phyloP scores from a whole-genome alignment of 2,329 filamentous ascomycete genomes.

The Fusarium coffeatum region DNA sequence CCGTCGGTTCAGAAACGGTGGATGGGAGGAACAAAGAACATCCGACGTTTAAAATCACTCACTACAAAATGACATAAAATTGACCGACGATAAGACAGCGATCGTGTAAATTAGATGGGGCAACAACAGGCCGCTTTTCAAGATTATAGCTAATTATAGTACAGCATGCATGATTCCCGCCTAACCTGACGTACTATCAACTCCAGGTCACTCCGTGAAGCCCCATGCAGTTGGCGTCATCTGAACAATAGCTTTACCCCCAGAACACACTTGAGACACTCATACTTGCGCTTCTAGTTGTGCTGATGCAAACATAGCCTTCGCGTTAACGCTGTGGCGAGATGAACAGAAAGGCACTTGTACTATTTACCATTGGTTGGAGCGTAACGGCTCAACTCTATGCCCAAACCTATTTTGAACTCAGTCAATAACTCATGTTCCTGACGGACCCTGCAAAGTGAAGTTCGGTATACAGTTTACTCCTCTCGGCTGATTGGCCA shows the following conservation, averaged over 20 bases:
- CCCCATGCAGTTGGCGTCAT: rapidly evolving
- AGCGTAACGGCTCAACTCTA: neutral
- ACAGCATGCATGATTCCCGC: neutral
- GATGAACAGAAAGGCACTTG: neutral
- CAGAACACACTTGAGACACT: neutral
- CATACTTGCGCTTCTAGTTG: neutral
- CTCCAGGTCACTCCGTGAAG: rapidly evolving
- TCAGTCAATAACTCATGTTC: neutral
- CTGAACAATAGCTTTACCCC: neutral
- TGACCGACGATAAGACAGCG: neutral
- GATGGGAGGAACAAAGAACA: neutral
- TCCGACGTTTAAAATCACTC: neutral
- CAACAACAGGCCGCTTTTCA: neutral
- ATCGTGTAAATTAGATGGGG: too few species aligned
- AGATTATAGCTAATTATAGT: neutral
- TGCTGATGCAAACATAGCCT: neutral
- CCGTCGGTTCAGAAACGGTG: neutral
- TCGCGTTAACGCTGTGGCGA: neutral
- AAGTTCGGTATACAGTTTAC: neutral
- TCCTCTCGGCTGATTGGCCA: neutral
- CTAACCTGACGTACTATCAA: neutral
- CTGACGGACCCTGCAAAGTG: neutral
- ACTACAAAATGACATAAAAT: neutral
- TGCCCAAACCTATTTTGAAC: neutral
- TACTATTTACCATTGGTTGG: neutral